These are phyloP conservation scores for Verticillium nubilum DNA, from an alignment of 2,329 filamentous ascomycete species.

Conservation along the genomic window DNA sequence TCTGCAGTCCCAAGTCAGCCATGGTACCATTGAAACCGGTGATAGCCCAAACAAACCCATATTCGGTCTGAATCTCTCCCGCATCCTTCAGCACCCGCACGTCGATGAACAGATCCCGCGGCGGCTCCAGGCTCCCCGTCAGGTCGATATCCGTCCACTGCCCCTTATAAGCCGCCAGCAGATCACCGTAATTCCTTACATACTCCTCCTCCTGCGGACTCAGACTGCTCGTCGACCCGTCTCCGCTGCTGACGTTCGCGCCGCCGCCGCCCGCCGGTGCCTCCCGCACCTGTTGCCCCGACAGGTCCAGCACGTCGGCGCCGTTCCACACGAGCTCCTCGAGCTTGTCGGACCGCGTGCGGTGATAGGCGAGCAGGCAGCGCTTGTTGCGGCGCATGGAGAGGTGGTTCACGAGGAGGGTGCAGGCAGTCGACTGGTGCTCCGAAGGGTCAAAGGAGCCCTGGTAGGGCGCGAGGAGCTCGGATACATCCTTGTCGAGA, in stretches of 20 bases:
- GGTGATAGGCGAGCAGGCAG: slow-evolving; percentile 90
- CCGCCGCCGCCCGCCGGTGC: slow-evolving; percentile 25
- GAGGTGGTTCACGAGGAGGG: slow-evolving; percentile 86
- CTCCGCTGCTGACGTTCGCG: slow-evolving; percentile 28
- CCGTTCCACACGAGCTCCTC: slow-evolving; percentile 94
- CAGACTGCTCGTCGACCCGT: slow-evolving; percentile 64
- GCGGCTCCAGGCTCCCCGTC: slow-evolving; percentile 88
- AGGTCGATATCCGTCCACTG: slow-evolving; percentile 98
- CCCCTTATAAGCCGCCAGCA: slow-evolving; percentile 93
- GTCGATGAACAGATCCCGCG: slow-evolving; percentile 94
- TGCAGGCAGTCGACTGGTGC: slow-evolving; percentile 80
- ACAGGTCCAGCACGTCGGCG: slow-evolving; percentile 71
- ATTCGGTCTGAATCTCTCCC: slow-evolving; percentile 98
- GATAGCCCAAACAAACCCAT: slow-evolving; percentile 61
- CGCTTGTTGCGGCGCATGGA: slow-evolving; percentile 96
- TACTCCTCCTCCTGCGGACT: slow-evolving; percentile 98
- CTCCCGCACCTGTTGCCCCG: slow-evolving; percentile 48
- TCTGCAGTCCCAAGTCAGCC: slow-evolving; percentile 36
- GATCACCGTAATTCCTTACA: slow-evolving; percentile 82
- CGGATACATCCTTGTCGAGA: slow-evolving; percentile 77
- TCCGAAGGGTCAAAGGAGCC: slow-evolving; percentile 79
- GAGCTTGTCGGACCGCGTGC: slow-evolving; percentile 81
- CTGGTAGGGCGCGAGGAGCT: slow-evolving; percentile 75
- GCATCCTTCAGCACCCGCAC: slow-evolving; percentile 94
- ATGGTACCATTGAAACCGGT: background rate